These are phyloP conservation scores for Neonectria neomacrospora DNA, from an alignment of 2,329 filamentous ascomycete genomes.

Conservation along the genomic window DNA sequence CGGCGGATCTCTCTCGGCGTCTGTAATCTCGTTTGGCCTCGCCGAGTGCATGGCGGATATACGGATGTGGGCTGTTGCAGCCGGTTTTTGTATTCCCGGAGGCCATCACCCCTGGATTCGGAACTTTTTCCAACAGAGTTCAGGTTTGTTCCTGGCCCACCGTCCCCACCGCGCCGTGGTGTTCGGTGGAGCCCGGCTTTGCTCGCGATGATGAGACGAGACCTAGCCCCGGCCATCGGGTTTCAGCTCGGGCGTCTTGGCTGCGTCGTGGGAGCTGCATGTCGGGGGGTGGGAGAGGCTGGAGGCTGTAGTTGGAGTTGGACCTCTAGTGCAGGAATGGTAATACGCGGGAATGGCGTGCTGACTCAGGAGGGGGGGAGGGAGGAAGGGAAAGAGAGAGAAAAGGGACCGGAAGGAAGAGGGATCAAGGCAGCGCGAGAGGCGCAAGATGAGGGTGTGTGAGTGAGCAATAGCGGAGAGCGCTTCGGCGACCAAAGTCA, in stretches of 20 bases:
- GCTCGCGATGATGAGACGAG: constrained; percentile 17
- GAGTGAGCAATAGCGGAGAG: neutral
- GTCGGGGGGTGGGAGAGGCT: neutral
- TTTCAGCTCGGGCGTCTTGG: constrained; percentile 33
- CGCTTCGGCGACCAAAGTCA: neutral
- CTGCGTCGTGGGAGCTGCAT: constrained; percentile 6
- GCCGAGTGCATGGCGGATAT: constrained; percentile 8
- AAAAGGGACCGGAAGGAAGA: neutral
- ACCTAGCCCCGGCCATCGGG: constrained; percentile 22
- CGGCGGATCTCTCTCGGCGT: constrained; percentile 28
- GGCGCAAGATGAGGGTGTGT: neutral
- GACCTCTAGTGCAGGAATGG: too few species aligned
- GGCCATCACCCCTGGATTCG: neutral
- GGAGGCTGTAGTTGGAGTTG: too few species aligned
- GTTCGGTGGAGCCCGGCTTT: constrained; percentile 12
- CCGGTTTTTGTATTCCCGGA: neutral
- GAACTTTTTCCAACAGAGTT: neutral
- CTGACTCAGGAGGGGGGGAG: neutral
- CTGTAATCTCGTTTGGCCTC: constrained; percentile 17
- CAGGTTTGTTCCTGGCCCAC: constrained; percentile 2
- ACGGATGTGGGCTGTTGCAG: constrained; percentile 2
- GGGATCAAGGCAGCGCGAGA: neutral
- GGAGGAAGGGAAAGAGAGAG: neutral
- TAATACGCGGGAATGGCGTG: too few species aligned
- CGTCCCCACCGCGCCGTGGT: neutral